These are phyloP conservation scores for Coemansia sp. DNA, from an alignment of 192 early-diverging fungal species.

Conservation along the genomic window DNA sequence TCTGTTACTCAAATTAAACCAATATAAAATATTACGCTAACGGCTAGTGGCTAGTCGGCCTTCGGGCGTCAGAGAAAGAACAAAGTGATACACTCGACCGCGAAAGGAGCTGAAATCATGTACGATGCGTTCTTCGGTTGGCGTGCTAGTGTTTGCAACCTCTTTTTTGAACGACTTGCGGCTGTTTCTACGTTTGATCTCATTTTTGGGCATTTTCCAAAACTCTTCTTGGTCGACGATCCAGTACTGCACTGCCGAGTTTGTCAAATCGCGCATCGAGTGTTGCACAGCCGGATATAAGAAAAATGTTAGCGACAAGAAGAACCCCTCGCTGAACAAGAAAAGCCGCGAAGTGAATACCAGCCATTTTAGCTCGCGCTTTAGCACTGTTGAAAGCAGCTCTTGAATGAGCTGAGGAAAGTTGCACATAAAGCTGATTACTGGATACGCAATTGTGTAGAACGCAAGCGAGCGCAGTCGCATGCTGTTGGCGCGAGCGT, in stretches of 20 bases:
- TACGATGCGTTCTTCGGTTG: conserved; percentile 29
- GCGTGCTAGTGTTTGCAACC: background rate
- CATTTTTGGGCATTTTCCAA: conserved; percentile 29
- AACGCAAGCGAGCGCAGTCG: conserved; percentile 47
- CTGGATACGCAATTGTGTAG: conserved; percentile 49
- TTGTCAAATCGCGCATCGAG: conserved; percentile 44
- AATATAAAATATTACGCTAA: background rate
- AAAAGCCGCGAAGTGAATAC: conserved; percentile 15
- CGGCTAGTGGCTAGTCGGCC: conserved; percentile 21
- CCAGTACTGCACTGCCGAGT: conserved; percentile 50
- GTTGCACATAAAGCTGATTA: conserved; percentile 47
- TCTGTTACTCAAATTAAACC: background rate
- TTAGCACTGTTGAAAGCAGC: conserved; percentile 28
- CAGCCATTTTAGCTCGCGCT: conserved; percentile 20
- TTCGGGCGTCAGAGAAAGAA: conserved; percentile 35
- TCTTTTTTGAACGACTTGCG: conserved; percentile 2
- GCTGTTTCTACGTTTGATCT: conserved; percentile 5
- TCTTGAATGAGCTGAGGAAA: conserved; percentile 42
- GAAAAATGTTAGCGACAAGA: conserved; percentile 42
- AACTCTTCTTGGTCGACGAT: conserved; percentile 54
- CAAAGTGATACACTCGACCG: conserved; percentile 41
- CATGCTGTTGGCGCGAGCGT: conserved; percentile 51
- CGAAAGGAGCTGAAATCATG: conserved; percentile 35
- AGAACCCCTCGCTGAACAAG: conserved; percentile 43
- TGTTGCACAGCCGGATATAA: conserved; percentile 46